Percentiles rank a stretch among this genome's conserved stretches.
Evolutionary conservation across 768 basidiomycete species (phyloP).

Genomic region (Tylopilus subfusipes): DNA sequence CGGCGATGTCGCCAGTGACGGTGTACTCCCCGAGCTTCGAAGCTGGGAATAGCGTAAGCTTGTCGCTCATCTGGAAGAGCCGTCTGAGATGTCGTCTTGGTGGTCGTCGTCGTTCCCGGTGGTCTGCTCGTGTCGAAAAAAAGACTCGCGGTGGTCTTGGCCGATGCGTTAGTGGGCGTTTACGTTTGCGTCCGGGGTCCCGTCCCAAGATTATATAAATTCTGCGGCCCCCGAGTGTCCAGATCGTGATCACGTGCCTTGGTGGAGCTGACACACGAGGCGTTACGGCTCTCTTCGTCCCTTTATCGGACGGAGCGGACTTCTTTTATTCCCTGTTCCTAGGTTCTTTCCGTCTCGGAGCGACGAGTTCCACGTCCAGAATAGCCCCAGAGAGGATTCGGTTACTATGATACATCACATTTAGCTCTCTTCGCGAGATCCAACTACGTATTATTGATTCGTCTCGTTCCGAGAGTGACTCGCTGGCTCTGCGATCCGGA

Average conservation of each 20-base stretch:
- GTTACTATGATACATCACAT: conserved; percentile 1
- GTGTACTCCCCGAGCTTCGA: conserved; percentile 90
- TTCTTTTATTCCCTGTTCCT: neutral
- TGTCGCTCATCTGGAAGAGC: conserved; percentile 26
- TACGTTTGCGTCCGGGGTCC: conserved; percentile 25
- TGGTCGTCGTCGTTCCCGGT: conserved; percentile 6
- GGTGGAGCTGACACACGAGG: neutral
- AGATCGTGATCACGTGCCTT: conserved; percentile 13
- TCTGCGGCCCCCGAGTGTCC: conserved; percentile 3
- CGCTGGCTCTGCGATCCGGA: neutral
- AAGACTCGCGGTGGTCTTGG: conserved; percentile 20
- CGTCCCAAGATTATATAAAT: conserved; percentile 17
- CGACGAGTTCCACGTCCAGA: neutral
- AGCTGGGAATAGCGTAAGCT: conserved; percentile 43
- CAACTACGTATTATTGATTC: neutral
- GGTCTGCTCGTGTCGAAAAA: conserved; percentile 22
- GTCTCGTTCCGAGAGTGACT: too few relatives aligned
- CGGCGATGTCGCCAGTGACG: conserved; percentile 83
- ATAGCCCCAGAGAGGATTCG: neutral
- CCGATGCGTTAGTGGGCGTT: conserved; percentile 18
- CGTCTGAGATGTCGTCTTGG: conserved; percentile 5
- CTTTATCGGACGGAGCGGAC: neutral
- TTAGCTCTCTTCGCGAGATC: neutral
- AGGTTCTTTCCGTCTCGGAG: neutral
- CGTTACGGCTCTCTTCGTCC: neutral